Evolutionary conservation across 108 stramenopile genomes (phyloP).

Genomic region (Aurantiochytrium sp.): DNA sequence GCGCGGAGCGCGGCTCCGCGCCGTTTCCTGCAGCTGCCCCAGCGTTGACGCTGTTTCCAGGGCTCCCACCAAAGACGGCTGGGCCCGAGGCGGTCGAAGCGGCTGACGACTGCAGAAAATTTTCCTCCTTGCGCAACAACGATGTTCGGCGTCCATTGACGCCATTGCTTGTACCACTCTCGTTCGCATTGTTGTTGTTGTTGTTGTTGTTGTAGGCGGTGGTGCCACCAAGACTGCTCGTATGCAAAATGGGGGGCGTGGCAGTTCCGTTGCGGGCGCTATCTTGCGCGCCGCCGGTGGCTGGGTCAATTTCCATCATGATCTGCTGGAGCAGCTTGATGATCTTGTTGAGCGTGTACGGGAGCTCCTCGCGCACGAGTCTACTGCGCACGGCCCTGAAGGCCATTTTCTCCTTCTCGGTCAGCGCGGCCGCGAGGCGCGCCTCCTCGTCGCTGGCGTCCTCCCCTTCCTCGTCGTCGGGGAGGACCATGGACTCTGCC

Average conservation of each 20-base stretch:
- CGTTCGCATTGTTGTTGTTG: too few species aligned
- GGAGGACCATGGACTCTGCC: too few species aligned
- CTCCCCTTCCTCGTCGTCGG: neutral
- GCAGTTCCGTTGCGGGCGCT: neutral
- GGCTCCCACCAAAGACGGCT: too few species aligned
- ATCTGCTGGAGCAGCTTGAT: slow-evolving; percentile 9
- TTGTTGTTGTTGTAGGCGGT: neutral
- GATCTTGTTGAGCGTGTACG: neutral
- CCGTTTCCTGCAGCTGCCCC: neutral
- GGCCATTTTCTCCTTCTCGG: neutral
- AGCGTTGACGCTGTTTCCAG: too few species aligned
- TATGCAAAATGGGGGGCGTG: neutral
- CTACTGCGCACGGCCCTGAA: neutral
- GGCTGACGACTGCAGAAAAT: too few species aligned
- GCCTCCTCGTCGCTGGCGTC: neutral
- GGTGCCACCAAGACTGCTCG: neutral
- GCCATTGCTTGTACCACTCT: too few species aligned
- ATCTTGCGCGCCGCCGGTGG: neutral
- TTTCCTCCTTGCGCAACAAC: too few species aligned
- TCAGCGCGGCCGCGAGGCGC: neutral
- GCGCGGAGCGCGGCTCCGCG: neutral
- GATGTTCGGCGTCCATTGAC: too few species aligned
- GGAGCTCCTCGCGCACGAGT: neutral
- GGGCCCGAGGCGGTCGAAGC: too few species aligned
- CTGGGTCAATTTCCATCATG: neutral